Percentiles rank a stretch among this genome's conserved stretches.
Conservation (phyloP, 2,329 filamentous ascomycete genomes). For the Fusarium xyrophilum region DNA sequence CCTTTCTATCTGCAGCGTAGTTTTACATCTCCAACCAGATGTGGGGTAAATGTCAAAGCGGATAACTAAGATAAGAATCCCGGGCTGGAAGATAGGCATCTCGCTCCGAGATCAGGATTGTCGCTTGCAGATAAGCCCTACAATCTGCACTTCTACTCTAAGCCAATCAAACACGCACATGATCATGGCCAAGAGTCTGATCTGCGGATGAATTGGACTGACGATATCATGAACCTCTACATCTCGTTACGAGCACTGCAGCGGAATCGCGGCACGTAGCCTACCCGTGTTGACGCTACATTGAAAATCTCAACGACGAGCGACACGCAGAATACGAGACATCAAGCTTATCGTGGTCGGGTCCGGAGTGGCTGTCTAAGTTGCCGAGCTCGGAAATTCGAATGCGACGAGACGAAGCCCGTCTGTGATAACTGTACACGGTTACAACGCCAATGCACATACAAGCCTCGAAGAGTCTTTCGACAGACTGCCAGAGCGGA, state of each 20-base stretch:
- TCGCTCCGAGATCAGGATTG: fast-evolving
- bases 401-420: background rate
- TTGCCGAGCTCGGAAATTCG: background rate
- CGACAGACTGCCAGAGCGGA: background rate
- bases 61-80: too few species aligned
- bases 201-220: background rate
- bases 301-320: background rate
- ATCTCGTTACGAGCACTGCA: background rate
- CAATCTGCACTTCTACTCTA: background rate
- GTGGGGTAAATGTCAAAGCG: fast-evolving
- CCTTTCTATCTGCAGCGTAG: background rate
- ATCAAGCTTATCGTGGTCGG: background rate
- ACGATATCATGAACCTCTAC: background rate
- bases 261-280: background rate
- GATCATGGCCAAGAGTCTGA: fast-evolving
- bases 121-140: background rate
- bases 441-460: background rate
- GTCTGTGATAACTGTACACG: background rate
- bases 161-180: background rate
- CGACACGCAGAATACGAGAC: background rate
- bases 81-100: too few species aligned
- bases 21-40: fast-evolving
- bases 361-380: background rate
- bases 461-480: background rate
- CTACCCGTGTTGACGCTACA: background rate